Percentiles rank a stretch among this genome's conserved stretches.
Evolutionary conservation across 495 filamentous ascomycete genomes (phyloP).

Genomic region (Penicillium soppii): DNA sequence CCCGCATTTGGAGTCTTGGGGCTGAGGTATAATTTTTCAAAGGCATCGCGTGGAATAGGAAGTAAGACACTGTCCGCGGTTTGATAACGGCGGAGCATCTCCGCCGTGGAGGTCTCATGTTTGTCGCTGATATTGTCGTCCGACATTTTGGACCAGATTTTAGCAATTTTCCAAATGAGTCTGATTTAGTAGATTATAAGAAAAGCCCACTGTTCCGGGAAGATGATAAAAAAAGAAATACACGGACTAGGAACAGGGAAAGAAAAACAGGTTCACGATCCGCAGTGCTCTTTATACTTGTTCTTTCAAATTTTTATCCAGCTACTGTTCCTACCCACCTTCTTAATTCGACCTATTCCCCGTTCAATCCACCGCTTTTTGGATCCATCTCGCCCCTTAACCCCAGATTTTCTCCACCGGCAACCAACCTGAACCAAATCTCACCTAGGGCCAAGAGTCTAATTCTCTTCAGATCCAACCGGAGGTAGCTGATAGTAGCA

Average conservation of each 20-base stretch:
- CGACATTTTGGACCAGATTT: slow-evolving; percentile 12
- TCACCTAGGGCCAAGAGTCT: background rate
- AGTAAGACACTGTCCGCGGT: slow-evolving; percentile 39
- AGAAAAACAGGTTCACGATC: background rate
- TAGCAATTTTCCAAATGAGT: no score
- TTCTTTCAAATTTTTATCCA: background rate
- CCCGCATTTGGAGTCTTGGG: slow-evolving; percentile 51
- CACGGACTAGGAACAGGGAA: background rate
- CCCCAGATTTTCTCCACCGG: background rate
- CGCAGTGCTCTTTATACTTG: background rate
- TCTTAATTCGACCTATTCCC: background rate
- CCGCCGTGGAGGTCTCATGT: slow-evolving; percentile 14
- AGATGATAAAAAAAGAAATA: background rate
- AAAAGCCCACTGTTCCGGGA: no score
- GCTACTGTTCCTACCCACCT: background rate
- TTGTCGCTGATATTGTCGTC: slow-evolving; percentile 26
- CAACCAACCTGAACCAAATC: background rate
- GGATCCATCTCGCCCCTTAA: background rate
- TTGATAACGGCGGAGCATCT: slow-evolving; percentile 30
- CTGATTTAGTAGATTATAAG: no score
- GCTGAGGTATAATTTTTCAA: slow-evolving; percentile 73
- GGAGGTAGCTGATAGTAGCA: background rate
- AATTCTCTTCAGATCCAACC: background rate
- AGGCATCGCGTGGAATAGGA: slow-evolving; percentile 55
- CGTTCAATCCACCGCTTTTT: background rate